A percentile compares a stretch with the other conserved stretches of the same genome.
Evolutionary conservation across 2,329 filamentous ascomycete species (phyloP).

Genomic region (Talaromyces sp.): DNA sequence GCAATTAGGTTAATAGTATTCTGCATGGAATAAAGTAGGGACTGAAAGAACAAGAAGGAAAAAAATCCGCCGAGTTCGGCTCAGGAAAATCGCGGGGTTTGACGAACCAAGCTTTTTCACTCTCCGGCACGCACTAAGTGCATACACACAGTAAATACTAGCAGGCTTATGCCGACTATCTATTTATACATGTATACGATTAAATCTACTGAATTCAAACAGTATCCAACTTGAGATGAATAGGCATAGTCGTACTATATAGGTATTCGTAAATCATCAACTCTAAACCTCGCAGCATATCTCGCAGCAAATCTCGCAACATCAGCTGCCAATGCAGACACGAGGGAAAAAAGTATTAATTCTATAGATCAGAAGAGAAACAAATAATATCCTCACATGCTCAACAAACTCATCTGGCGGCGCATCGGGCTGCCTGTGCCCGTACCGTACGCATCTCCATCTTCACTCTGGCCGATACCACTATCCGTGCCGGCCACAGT

Average conservation of each 20-base stretch:
- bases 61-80: not conserved
- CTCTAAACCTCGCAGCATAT: not conserved
- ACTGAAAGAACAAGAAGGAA: not conserved
- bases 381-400: constrained; percentile 42
- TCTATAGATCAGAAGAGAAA: not conserved
- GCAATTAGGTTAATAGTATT: too few species aligned
- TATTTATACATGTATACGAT: not conserved
- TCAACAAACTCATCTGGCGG: constrained; percentile 69
- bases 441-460: constrained; percentile 44
- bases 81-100: not conserved
- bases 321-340: too few species aligned
- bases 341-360: too few species aligned
- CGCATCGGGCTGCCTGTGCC: constrained; percentile 61
- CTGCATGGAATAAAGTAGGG: too few species aligned
- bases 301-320: too few species aligned
- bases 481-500: constrained; percentile 40
- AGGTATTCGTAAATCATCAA: not conserved
- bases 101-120: not conserved
- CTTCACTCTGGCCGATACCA: constrained; percentile 59
- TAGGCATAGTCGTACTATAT: too few species aligned
- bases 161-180: not conserved
- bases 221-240: too few species aligned
- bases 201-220: too few species aligned
- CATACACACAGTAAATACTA: too few species aligned
- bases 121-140: too few species aligned